These are phyloP conservation scores for Geotrichum aggregatum DNA, from an alignment of 1,139 yeast species.

Conservation along the genomic window DNA sequence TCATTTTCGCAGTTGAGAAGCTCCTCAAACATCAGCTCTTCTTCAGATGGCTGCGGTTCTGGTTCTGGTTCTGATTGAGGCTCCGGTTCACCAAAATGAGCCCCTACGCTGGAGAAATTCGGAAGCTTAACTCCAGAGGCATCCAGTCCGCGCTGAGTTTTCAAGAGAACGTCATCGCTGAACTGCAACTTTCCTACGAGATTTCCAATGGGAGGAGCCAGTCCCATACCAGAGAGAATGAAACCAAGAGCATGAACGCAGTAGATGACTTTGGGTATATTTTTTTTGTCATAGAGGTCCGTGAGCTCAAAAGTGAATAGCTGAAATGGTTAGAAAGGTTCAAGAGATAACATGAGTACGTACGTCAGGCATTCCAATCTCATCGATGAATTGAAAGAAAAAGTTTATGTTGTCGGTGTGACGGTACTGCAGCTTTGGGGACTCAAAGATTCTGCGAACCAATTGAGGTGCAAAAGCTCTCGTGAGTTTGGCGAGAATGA, in stretches of 20 bases:
- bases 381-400: slow-evolving; percentile 69
- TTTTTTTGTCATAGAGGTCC: slow-evolving; percentile 87
- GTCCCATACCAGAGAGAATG: slow-evolving; percentile 52
- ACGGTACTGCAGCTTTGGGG: slow-evolving; percentile 71
- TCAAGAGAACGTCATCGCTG: slow-evolving; percentile 60
- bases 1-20: slow-evolving; percentile 28
- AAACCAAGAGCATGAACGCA: slow-evolving; percentile 86
- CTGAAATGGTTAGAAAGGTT: slow-evolving; percentile 13
- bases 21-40: slow-evolving; percentile 36
- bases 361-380: slow-evolving; percentile 66
- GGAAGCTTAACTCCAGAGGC: slow-evolving; percentile 43
- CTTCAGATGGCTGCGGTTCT: slow-evolving; percentile 29
- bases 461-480: slow-evolving; percentile 65
- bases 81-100: slow-evolving; percentile 35
- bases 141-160: slow-evolving; percentile 63
- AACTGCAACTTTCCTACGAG: slow-evolving; percentile 63
- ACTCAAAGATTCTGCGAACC: slow-evolving; percentile 52
- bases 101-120: slow-evolving; percentile 42
- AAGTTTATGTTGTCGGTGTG: slow-evolving; percentile 91
- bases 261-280: slow-evolving; percentile 89
- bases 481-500: slow-evolving; percentile 74
- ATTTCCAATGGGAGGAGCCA: slow-evolving; percentile 60
- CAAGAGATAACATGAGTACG: background rate
- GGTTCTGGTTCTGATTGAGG: slow-evolving; percentile 24
- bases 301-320: slow-evolving; percentile 85